Conservation (phyloP, 768 basidiomycete species). For the Boletus rufocinnamomeus region DNA sequence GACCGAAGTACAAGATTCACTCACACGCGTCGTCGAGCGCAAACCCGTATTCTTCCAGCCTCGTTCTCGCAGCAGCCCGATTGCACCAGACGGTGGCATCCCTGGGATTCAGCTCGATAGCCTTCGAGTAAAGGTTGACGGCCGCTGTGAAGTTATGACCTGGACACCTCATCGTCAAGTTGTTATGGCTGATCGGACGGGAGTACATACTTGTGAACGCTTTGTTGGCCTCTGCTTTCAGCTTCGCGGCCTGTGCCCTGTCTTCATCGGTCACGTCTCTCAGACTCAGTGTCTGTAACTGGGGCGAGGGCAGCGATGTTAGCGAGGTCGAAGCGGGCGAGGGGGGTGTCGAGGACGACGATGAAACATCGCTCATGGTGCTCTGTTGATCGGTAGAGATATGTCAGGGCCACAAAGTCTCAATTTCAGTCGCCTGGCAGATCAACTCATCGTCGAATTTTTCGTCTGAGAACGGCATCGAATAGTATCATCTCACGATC, state of each 20-base stretch:
- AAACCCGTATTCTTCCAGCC: constrained; percentile 92
- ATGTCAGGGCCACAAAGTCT: not conserved
- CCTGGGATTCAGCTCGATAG: constrained; percentile 84
- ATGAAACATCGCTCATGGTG: constrained; percentile 28
- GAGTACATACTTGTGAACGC: constrained; percentile 65
- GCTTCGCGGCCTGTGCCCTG: constrained; percentile 59
- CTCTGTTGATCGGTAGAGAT: constrained; percentile 4
- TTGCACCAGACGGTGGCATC: constrained; percentile 95
- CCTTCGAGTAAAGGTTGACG: constrained; percentile 75
- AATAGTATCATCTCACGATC: constrained; percentile 30
- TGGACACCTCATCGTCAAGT: constrained; percentile 19
- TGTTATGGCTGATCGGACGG: not conserved
- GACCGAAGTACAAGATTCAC: constrained; percentile 32
- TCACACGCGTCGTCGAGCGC: constrained; percentile 85
- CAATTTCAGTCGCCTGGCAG: not conserved
- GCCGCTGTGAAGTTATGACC: constrained; percentile 79
- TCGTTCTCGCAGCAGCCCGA: constrained; percentile 89
- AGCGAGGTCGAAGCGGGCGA: constrained; percentile 55
- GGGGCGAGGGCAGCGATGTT: constrained; percentile 61
- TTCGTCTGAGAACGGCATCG: constrained; percentile 16
- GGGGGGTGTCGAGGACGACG: constrained; percentile 34
- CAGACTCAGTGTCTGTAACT: constrained; percentile 52
- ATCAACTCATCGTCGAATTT: not conserved
- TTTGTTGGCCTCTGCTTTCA: constrained; percentile 88
- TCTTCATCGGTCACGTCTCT: constrained; percentile 70